Percentiles rank a stretch among this genome's conserved stretches.
phyloP scores from a whole-genome alignment of 2,329 filamentous ascomycete species.

The Apiospora aurea region DNA sequence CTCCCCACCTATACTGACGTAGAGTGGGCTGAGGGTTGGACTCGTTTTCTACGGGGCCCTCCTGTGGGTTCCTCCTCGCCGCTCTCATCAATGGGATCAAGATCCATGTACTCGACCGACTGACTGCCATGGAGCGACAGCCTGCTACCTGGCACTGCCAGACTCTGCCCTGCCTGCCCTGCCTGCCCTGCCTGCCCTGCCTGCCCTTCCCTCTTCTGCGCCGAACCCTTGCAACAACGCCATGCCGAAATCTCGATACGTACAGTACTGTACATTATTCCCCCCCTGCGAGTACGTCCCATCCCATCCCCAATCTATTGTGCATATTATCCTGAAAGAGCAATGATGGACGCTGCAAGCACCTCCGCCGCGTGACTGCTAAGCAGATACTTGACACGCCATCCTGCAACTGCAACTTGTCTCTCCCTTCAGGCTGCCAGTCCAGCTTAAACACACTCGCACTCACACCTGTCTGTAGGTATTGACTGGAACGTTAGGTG shows the following conservation, averaged over 20 bases:
- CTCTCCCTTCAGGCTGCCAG: neutral
- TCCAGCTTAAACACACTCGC: neutral
- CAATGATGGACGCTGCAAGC: conserved; percentile 22
- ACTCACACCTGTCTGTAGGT: neutral
- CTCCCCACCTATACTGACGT: conserved; percentile 25
- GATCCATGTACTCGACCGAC: conserved; percentile 18
- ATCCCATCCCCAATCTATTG: conserved; percentile 11
- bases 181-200: neutral
- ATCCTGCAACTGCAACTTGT: neutral
- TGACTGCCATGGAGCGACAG: neutral
- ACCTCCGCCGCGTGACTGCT: conserved; percentile 17
- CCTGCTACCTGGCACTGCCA: neutral
- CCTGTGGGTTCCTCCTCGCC: neutral
- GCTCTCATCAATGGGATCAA: conserved; percentile 22
- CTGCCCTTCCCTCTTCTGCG: neutral
- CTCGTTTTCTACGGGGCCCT: neutral
- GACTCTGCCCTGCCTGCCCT: neutral
- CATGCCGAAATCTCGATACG: conserved; percentile 24
- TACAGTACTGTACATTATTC: conserved; percentile 6
- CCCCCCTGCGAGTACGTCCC: neutral
- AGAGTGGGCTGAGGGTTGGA: conserved; percentile 22
- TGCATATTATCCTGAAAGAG: conserved; percentile 11
- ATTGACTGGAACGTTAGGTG: neutral
- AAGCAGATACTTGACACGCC: conserved; percentile 7
- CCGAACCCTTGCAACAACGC: conserved; percentile 18